Evolutionary conservation across 768 basidiomycete genomes (phyloP), one percentile per base, ranked within the genome.

Genomic region (Xerocomus spinulosus): DNA sequence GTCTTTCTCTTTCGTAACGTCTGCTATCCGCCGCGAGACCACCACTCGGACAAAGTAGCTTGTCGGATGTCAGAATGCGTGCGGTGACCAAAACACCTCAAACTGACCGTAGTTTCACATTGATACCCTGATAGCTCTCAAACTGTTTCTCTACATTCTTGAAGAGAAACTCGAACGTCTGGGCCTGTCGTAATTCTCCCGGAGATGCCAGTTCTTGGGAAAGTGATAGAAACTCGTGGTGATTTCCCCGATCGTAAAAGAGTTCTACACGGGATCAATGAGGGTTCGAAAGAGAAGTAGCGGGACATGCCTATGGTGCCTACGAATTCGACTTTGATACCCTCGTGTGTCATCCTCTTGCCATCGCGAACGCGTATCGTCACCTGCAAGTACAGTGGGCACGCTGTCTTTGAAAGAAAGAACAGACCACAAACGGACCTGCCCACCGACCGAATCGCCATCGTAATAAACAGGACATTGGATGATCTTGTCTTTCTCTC

Each of bases 71-170:
- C 29, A 61, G 49, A 39, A 17, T 38, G 34, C 23, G 24, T 15
- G 17, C 23, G 9, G 46, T 14, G 13, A 21, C 18, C n/a, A 14
- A 36, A 44, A 24, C 9, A 17, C 9, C 28, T 30, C 3, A 34
- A 38, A 66, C 83, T 56, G 55, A 93, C 94, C 95, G 72, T 56
- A 98, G 78, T 70, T 97, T 98, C 49, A 98, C 96, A 58, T 98
- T 99, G 64, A 97, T 98, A 5, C 96, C 96, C 58, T 92, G 85
- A 66, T 98, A 98, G 57, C 87, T 91, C 74, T 98, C 95, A 56
- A 89, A 98, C 66, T 97, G 93, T 74, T 99, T 97, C 81, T 99
- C 96, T 33, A 99, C 89, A 61, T 95, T 99, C 77, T 97, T 97
- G 79, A 99, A 98, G 60, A 83, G 79, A 69, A 99, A 98, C 44